phyloP scores from a whole-genome alignment of 2,329 filamentous ascomycete genomes.

The Chrysosphaeria jannelii region DNA sequence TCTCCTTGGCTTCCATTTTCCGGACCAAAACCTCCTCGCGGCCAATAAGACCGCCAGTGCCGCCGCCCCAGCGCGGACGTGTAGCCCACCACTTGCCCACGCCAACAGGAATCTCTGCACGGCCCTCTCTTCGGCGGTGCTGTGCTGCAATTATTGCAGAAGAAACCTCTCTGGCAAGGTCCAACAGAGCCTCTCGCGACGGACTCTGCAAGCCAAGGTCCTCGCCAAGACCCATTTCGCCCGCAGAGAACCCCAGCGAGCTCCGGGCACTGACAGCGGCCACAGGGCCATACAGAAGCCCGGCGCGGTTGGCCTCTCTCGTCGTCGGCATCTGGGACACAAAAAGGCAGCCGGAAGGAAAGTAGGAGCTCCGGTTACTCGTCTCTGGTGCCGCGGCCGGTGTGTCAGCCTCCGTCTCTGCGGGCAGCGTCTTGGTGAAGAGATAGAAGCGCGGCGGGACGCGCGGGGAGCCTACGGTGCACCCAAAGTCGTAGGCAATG shows the following conservation, averaged over 20 bases:
- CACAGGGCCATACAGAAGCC: slow-evolving; percentile 29
- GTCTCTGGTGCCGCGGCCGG: not conserved
- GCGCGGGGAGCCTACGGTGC: slow-evolving; percentile 24
- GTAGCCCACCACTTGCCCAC: slow-evolving; percentile 30
- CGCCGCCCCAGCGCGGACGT: slow-evolving; percentile 30
- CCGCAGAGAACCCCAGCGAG: slow-evolving; percentile 17
- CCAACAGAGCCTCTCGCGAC: slow-evolving; percentile 20
- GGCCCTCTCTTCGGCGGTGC: slow-evolving; percentile 27
- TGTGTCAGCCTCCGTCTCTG: not conserved
- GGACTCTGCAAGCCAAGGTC: not conserved
- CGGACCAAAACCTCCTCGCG: slow-evolving; percentile 18
- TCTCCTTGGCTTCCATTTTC: slow-evolving; percentile 14
- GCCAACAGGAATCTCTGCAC: slow-evolving; percentile 22
- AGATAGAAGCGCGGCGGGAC: slow-evolving; percentile 28
- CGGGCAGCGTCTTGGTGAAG: slow-evolving; percentile 5
- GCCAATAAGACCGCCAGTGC: slow-evolving; percentile 29
- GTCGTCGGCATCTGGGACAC: slow-evolving; percentile 27
- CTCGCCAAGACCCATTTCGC: slow-evolving; percentile 1
- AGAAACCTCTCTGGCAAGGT: slow-evolving; percentile 28
- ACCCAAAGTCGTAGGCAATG: slow-evolving; percentile 34
- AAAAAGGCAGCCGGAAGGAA: slow-evolving; percentile 26
- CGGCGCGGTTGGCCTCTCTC: slow-evolving; percentile 26
- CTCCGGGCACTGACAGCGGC: slow-evolving; percentile 27
- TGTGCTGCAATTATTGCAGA: slow-evolving; percentile 31
- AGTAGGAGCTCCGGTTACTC: slow-evolving; percentile 16